Base-by-base conservation (phyloP, 805 yeast genomes). In the Saturnispora saitoi region DNA sequence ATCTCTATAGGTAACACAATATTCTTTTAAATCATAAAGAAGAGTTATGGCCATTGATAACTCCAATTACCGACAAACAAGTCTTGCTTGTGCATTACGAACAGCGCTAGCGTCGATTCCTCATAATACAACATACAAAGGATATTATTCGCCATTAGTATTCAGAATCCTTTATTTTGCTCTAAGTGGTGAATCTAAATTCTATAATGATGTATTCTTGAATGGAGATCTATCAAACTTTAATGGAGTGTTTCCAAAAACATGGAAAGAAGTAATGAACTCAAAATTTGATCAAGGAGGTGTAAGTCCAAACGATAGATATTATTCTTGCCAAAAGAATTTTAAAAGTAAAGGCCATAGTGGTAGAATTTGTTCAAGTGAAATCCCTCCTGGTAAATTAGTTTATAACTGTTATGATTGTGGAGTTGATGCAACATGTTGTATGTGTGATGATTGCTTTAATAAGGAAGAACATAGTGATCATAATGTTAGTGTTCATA, bases 381-480 rank as follows among this genome's bases (percentile, higher is more conserved):
- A 77, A 32, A 80, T 86, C 54, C 72, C 70, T 36, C 57, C 63
- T 3, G 83, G 83, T 22, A 86, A 82, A 51, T 79, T 83, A 0
- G 81, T 83, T 19, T 86, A 82, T 60, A 69, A 87, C 48, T 86
- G 95, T 59, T 70, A 70, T 31, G 86, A 84, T 50, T 86, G 95
- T 69, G 87, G 86, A 0, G 76, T 74, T 51, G 95, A 86, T 63
- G 80, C 78, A 8, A 82, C 90, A 0, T 86, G 95, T 69, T 89
- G 86, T 31, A 61, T 86, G 26, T 86, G 95, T 64, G 76, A 73
- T 11, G 67, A 78, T 55, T 86, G 95, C 61, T 86, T 83, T 66
- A 81, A 83, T 60, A 73, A 75, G 48, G 74, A 73, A 4, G 87
- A 83, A 56, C 95, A 86, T 61, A 59, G 64, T 12, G 80, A 73